Evolutionary conservation across 2,329 filamentous ascomycete genomes (phyloP).

Genomic region (Didymella pomorum): DNA sequence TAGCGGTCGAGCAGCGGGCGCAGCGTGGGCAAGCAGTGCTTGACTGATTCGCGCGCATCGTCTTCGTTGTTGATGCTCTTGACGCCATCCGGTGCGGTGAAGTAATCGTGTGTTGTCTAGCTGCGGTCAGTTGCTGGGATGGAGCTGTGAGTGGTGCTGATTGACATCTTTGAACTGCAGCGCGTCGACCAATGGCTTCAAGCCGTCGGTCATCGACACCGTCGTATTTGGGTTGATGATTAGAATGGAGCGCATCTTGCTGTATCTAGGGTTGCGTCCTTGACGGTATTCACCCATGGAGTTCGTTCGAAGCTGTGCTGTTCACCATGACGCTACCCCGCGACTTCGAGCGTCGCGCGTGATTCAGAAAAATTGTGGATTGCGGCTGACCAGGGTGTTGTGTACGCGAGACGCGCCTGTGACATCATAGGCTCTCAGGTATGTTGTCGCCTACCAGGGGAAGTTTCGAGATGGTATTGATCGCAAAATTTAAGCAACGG

Average conservation of each 20-base stretch:
- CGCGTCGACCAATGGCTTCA: slow-evolving; percentile 61
- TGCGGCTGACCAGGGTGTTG: background rate
- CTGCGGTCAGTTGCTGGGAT: slow-evolving; percentile 53
- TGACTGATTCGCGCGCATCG: slow-evolving; percentile 70
- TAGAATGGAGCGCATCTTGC: slow-evolving; percentile 62
- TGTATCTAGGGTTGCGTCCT: slow-evolving; percentile 29
- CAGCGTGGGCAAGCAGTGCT: slow-evolving; percentile 67
- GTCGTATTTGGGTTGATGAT: slow-evolving; percentile 85
- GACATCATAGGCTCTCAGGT: slow-evolving; percentile 20
- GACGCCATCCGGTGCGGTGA: slow-evolving; percentile 73
- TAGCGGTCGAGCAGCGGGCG: slow-evolving; percentile 58
- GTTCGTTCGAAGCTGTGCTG: slow-evolving; percentile 6
- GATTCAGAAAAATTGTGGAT: slow-evolving; percentile 17
- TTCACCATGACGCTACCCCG: slow-evolving; percentile 24
- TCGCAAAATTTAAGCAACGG: background rate
- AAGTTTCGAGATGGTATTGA: slow-evolving; percentile 1
- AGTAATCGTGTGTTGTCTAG: slow-evolving; percentile 63
- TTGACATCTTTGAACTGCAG: slow-evolving; percentile 56
- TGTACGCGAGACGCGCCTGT: slow-evolving; percentile 5
- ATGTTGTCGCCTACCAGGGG: background rate
- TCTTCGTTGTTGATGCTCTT: slow-evolving; percentile 79
- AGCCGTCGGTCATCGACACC: slow-evolving; percentile 71
- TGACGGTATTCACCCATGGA: slow-evolving; percentile 40
- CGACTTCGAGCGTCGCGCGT: slow-evolving; percentile 11
- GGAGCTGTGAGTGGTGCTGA: slow-evolving; percentile 36